Conservation (phyloP, 2,329 filamentous ascomycete species). For the Incumbomyces delicatus region DNA sequence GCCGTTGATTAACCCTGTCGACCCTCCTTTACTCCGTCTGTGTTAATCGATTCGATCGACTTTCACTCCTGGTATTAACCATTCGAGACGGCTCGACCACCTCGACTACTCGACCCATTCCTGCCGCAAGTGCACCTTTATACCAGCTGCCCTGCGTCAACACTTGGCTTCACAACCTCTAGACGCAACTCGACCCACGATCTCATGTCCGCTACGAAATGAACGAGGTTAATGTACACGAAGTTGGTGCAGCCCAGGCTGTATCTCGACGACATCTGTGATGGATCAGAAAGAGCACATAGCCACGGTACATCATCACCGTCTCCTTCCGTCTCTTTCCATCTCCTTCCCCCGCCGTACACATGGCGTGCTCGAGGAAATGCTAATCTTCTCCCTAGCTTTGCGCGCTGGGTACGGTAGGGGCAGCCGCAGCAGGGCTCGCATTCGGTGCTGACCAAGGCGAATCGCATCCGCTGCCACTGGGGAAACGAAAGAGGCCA, state of each 20-base stretch:
- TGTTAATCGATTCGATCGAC: background rate
- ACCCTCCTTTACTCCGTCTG: background rate
- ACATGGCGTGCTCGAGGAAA: no score
- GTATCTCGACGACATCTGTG: conserved; percentile 7
- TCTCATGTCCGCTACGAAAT: conserved; percentile 5
- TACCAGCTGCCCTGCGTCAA: background rate
- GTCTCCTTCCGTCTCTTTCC: no score
- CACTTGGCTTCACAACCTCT: background rate
- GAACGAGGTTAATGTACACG: conserved; percentile 7
- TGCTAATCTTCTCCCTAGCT: conserved; percentile 34
- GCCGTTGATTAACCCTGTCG: conserved; percentile 4
- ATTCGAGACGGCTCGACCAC: background rate
- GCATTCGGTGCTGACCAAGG: conserved; percentile 44
- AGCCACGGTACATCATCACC: conserved; percentile 1
- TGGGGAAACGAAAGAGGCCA: conserved; percentile 30
- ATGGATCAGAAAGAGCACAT: conserved; percentile 9
- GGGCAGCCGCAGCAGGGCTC: conserved; percentile 50
- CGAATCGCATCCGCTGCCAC: conserved; percentile 14
- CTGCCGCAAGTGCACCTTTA: background rate
- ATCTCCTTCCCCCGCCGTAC: no score
- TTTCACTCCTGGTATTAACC: conserved; percentile 2
- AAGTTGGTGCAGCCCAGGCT: conserved; percentile 7
- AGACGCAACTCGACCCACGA: no score
- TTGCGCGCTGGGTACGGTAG: conserved; percentile 54
- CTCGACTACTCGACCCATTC: background rate